These are phyloP conservation scores for Xylariaceae sp. DNA, from an alignment of 2,329 filamentous ascomycete species.

Conservation along the genomic window DNA sequence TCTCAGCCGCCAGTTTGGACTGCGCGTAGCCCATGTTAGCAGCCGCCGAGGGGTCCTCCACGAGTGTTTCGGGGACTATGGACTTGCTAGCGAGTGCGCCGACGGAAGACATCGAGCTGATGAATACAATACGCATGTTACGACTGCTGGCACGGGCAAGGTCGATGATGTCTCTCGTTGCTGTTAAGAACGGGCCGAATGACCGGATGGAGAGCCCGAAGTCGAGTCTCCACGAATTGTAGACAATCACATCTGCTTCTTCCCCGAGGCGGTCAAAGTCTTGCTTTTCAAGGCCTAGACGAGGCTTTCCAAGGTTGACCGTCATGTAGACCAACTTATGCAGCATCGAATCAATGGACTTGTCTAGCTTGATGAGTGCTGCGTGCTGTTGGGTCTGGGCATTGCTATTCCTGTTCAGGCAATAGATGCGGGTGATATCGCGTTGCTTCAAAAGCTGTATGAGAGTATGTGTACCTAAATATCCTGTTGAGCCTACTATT, in stretches of 20 bases:
- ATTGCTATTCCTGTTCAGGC: conserved; percentile 17
- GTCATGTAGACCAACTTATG: conserved; percentile 16
- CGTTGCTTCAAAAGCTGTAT: conserved; percentile 8
- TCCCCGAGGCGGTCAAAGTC: conserved; percentile 1
- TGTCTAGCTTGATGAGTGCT: neutral
- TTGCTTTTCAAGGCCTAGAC: conserved; percentile 12
- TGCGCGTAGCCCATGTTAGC: conserved; percentile 21
- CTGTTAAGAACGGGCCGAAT: conserved; percentile 21
- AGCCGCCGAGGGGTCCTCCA: conserved; percentile 10
- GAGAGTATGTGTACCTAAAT: conserved; percentile 13
- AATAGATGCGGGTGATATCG: conserved; percentile 16
- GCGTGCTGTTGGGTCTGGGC: conserved; percentile 11
- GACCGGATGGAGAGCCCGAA: conserved; percentile 24
- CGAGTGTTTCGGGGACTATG: conserved; percentile 17
- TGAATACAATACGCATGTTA: conserved; percentile 23
- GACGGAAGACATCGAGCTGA: conserved; percentile 26
- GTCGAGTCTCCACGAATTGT: conserved; percentile 27
- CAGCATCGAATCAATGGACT: neutral
- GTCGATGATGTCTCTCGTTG: conserved; percentile 18
- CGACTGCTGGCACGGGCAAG: conserved; percentile 11
- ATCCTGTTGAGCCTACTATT: conserved; percentile 22
- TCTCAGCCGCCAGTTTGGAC: conserved; percentile 23
- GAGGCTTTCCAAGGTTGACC: conserved; percentile 12
- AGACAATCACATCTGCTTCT: conserved; percentile 21
- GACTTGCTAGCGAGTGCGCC: conserved; percentile 8